Percentiles rank a stretch among this genome's conserved stretches.
Evolutionary conservation across 805 yeast species (phyloP).

Genomic region (Candida awuae): DNA sequence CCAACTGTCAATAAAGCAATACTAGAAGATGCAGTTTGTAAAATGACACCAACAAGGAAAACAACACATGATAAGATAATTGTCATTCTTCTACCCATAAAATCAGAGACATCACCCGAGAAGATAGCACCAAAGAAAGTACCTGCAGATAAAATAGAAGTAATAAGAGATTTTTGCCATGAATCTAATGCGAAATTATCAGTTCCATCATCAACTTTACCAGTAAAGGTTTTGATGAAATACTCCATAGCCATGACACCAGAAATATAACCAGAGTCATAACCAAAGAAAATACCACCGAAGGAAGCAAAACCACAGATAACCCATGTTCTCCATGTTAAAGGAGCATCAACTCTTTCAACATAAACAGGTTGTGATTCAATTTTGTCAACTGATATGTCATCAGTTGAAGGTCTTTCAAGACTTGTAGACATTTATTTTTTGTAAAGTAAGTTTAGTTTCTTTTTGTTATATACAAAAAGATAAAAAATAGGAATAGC

Average conservation of each 20-base stretch:
- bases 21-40: slow-evolving; percentile 40
- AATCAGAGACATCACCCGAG: slow-evolving; percentile 46
- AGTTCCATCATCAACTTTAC: slow-evolving; percentile 26
- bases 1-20: slow-evolving; percentile 54
- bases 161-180: slow-evolving; percentile 39
- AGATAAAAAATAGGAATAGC: too few species aligned
- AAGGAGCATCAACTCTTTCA: slow-evolving; percentile 29
- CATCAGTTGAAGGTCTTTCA: not conserved
- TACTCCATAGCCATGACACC: slow-evolving; percentile 61
- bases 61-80: slow-evolving; percentile 36
- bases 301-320: slow-evolving; percentile 55
- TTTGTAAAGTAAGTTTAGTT: too few species aligned
- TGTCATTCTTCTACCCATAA: slow-evolving; percentile 41
- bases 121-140: slow-evolving; percentile 60
- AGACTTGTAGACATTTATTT: too few species aligned
- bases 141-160: slow-evolving; percentile 69
- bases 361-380: not conserved
- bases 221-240: slow-evolving; percentile 25
- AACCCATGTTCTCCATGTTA: slow-evolving; percentile 29
- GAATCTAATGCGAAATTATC: slow-evolving; percentile 21
- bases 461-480: too few species aligned
- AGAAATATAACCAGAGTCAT: slow-evolving; percentile 61
- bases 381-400: not conserved
- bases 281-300: slow-evolving; percentile 61
- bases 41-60: slow-evolving; percentile 40